These are phyloP conservation scores for Pyrenophora seminiperda DNA, from an alignment of 2,329 filamentous ascomycete genomes.

Conservation along the genomic window DNA sequence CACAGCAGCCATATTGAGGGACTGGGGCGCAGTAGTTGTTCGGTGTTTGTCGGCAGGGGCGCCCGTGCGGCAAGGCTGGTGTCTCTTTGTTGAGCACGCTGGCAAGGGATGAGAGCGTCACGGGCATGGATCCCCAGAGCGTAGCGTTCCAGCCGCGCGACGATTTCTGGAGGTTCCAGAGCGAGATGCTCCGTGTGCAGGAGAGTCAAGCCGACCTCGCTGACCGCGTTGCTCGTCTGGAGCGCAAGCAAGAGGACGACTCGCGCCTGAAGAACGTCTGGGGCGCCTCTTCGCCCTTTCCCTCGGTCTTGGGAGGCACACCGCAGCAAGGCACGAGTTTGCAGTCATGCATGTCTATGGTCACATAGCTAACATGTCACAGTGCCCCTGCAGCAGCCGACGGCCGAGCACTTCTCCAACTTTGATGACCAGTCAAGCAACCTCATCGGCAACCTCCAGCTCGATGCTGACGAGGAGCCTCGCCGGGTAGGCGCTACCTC, in stretches of 20 bases:
- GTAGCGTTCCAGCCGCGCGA: constrained; percentile 66
- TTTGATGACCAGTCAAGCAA: constrained; percentile 86
- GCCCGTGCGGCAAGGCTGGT: constrained; percentile 19
- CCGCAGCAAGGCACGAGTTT: constrained; percentile 77
- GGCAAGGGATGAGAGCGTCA: constrained; percentile 40
- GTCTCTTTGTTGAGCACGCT: constrained; percentile 30
- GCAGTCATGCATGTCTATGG: not conserved
- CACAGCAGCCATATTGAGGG: not conserved
- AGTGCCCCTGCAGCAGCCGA: constrained; percentile 80
- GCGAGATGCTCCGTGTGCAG: constrained; percentile 66
- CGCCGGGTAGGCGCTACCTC: constrained; percentile 85
- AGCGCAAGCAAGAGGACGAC: constrained; percentile 67
- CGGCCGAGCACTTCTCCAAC: constrained; percentile 85
- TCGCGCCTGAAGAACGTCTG: constrained; percentile 80
- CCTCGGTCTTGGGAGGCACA: constrained; percentile 79
- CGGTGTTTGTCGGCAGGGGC: constrained; percentile 20
- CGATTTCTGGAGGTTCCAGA: constrained; percentile 68
- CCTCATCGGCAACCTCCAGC: constrained; percentile 77
- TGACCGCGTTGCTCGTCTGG: constrained; percentile 65
- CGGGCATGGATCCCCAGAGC: constrained; percentile 66
- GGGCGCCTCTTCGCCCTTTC: constrained; percentile 83
- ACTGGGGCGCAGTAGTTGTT: constrained; percentile 15
- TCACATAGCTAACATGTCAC: constrained; percentile 23
- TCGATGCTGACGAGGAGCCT: constrained; percentile 86
- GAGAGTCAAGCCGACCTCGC: constrained; percentile 65